Percentiles rank a stretch among this genome's conserved stretches.
Conservation (phyloP, 2,329 filamentous ascomycete species). For the Lecanicillium sp. region DNA sequence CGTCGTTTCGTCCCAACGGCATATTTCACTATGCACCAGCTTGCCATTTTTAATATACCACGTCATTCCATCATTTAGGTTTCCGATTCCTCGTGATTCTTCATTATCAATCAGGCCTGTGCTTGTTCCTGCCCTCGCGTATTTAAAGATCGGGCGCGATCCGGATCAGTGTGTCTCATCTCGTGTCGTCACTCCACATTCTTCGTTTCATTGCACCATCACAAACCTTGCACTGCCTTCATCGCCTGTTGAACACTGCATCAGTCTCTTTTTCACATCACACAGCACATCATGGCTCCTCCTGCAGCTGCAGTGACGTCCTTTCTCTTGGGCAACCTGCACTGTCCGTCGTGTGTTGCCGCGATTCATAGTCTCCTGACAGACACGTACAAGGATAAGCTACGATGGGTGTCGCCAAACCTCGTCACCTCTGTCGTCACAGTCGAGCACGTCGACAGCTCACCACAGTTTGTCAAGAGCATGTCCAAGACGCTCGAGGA, state of each 20-base stretch:
- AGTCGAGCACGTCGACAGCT: conserved; percentile 40
- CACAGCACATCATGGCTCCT: conserved; percentile 18
- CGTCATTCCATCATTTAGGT: not conserved
- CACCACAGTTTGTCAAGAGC: conserved; percentile 31
- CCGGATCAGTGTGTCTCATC: no score
- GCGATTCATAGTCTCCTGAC: conserved; percentile 53
- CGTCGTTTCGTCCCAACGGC: conserved; percentile 7
- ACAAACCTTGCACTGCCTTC: no score
- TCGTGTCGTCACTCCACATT: not conserved
- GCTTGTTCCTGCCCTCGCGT: not conserved
- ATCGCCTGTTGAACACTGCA: not conserved
- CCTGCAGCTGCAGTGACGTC: conserved; percentile 40
- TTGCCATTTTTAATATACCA: not conserved
- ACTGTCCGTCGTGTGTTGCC: conserved; percentile 67
- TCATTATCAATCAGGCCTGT: not conserved
- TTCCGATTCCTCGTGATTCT: not conserved
- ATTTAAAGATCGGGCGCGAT: no score
- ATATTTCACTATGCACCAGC: not conserved
- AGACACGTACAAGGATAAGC: conserved; percentile 34
- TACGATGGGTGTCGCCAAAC: conserved; percentile 57
- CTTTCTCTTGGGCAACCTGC: conserved; percentile 64
- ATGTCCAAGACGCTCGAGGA: conserved; percentile 42
- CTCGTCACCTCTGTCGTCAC: conserved; percentile 64
- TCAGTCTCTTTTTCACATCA: conserved; percentile 1
- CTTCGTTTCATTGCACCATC: not conserved